A percentile compares a stretch with the other conserved stretches of the same genome.
Conservation (phyloP, 306 rosid genomes). For the Geum urbanum region DNA sequence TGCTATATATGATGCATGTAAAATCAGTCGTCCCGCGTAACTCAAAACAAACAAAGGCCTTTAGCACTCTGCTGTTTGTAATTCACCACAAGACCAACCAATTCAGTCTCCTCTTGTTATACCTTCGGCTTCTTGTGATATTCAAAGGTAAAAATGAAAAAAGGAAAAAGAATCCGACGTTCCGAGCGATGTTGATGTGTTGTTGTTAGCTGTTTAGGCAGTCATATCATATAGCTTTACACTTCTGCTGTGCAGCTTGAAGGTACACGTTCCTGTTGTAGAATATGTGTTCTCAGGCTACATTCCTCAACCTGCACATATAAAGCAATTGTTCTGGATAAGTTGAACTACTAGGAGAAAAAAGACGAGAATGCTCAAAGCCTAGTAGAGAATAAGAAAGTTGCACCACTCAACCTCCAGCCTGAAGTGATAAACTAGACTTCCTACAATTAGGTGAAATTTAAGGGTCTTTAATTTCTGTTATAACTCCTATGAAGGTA, state of each 20-base stretch:
- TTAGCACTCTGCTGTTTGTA: constrained; percentile 27
- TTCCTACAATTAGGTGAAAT: neutral
- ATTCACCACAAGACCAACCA: constrained; percentile 28
- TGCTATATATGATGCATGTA: constrained; percentile 27
- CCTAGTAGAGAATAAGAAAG: neutral
- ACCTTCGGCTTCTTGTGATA: constrained; percentile 6
- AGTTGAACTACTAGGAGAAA: constrained; percentile 11
- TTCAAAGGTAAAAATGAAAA: constrained; percentile 9
- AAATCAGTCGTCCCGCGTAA: constrained; percentile 22
- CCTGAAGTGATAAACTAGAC: neutral
- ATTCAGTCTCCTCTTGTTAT: constrained; percentile 24
- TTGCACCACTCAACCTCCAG: neutral
- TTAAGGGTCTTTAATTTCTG: neutral
- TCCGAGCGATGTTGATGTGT: constrained; percentile 15
- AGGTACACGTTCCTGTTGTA: constrained; percentile 52
- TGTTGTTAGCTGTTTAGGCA: constrained; percentile 49
- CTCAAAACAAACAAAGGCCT: constrained; percentile 38
- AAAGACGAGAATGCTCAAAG: neutral
- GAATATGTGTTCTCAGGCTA: constrained; percentile 69
- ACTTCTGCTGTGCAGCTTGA: constrained; percentile 37
- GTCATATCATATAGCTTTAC: constrained; percentile 34
- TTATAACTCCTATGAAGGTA: neutral
- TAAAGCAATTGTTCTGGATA: neutral
- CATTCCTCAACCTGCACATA: constrained; percentile 65
- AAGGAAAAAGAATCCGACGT: constrained; percentile 14